These are phyloP conservation scores for Gardenia jasminoides DNA, from an alignment of 257 asterid species.

Conservation along the genomic window DNA sequence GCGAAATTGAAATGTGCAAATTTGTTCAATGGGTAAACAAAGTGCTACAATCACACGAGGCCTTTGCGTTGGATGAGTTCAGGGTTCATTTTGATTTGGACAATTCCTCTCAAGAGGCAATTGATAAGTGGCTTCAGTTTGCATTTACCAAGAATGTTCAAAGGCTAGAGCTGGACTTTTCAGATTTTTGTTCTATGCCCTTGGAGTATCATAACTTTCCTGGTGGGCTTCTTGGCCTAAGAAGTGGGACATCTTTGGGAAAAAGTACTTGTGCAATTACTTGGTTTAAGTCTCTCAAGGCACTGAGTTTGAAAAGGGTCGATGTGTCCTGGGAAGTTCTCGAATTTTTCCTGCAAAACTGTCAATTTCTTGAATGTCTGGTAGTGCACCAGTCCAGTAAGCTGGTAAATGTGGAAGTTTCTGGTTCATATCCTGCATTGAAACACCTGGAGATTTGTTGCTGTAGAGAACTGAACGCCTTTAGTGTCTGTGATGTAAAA, in stretches of 20 bases:
- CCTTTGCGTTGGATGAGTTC: not conserved
- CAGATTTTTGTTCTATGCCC: too few relatives aligned
- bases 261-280: too few relatives aligned
- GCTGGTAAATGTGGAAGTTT: conserved; percentile 32
- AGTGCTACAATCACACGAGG: not conserved
- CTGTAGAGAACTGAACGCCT: conserved; percentile 24
- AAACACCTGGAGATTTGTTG: conserved; percentile 38
- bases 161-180: not conserved
- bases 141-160: not conserved
- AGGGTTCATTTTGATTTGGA: not conserved
- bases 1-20: not conserved
- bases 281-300: conserved; percentile 29
- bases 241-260: too few relatives aligned
- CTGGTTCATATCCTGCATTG: conserved; percentile 32
- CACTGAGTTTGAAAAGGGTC: conserved; percentile 37
- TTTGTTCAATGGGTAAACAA: not conserved
- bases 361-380: conserved; percentile 33
- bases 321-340: not conserved
- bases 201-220: too few relatives aligned
- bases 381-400: conserved; percentile 33
- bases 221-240: too few relatives aligned
- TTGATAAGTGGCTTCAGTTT: not conserved
- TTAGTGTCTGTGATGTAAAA: conserved; percentile 39
- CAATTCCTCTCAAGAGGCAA: not conserved
- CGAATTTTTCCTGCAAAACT: conserved; percentile 4